Conservation (phyloP, 2,329 filamentous ascomycete species). For the Westerdykella ornata region DNA sequence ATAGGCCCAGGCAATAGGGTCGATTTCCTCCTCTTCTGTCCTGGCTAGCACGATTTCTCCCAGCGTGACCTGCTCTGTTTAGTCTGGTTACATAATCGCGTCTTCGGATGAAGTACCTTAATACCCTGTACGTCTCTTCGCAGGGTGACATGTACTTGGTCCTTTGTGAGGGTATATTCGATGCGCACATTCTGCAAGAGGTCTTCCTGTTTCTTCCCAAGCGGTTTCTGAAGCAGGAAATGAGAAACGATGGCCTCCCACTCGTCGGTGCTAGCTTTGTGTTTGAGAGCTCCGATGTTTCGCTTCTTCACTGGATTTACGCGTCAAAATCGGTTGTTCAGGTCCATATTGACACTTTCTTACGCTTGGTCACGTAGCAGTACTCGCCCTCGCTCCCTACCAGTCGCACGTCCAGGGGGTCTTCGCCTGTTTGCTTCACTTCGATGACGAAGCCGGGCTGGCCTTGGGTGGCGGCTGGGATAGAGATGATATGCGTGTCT, state of each 20-base stretch:
- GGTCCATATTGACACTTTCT: conserved; percentile 34
- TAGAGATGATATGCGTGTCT: conserved; percentile 47
- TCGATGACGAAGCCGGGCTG: conserved; percentile 56
- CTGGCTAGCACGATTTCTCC: conserved; percentile 55
- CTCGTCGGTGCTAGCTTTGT: conserved; percentile 44
- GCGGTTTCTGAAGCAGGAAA: conserved; percentile 46
- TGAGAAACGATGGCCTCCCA: conserved; percentile 58
- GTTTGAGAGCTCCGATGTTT: conserved; percentile 26
- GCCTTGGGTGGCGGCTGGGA: conserved; percentile 50
- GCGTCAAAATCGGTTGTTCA: conserved; percentile 19
- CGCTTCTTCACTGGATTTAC: conserved; percentile 26
- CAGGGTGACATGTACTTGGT: conserved; percentile 55
- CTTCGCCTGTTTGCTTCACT: conserved; percentile 47
- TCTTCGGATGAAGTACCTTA: conserved; percentile 44
- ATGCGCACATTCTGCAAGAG: conserved; percentile 51
- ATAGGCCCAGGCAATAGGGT: conserved; percentile 65
- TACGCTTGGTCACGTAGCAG: conserved; percentile 54
- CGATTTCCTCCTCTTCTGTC: conserved; percentile 53
- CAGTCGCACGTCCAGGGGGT: conserved; percentile 58
- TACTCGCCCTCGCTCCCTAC: conserved; percentile 61
- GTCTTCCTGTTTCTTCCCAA: conserved; percentile 41
- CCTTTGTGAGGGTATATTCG: conserved; percentile 51
- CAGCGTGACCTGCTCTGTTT: conserved; percentile 46
- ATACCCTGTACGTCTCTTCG: conserved; percentile 59
- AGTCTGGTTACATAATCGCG: conserved; percentile 3